Evolutionary conservation across 106 monocot species (phyloP), one percentile per base, ranked within the genome.

Genomic region (Xerophyta viscosa): DNA sequence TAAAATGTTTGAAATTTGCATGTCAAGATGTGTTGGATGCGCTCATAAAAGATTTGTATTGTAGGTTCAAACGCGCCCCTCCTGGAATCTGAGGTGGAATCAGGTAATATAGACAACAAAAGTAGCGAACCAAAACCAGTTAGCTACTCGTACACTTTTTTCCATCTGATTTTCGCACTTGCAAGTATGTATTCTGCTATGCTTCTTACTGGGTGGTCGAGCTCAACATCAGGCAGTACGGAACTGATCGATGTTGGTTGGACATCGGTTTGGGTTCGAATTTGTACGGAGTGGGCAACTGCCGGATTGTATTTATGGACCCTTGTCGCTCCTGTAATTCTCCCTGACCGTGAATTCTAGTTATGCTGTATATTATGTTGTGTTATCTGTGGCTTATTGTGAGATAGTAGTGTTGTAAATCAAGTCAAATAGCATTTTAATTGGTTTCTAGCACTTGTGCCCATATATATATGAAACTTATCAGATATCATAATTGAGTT

Each of bases 141-240:
- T 33, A 84, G 70, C 54, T 94, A 94, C 70, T 94, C 94, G 6
- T 94, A 94, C 69, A 76, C 73, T 19, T 94, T 94, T 61, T 94
- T 94, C 63, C 88, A 94, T 66, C 58, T 94, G 11, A 84, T 94
- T 65, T 94, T 94, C 47, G 84, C 94, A 4, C 70, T 94, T 6
- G 88, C 94, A 0, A 94, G 94, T 64, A 94, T 88, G 94, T 94
- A 94, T 48, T 88, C 88, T 8, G 84, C 94, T 41, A 94, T 88
- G 94, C 88, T 94, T 51, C 77, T 94, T n/a, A 94, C 84, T 11
- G 88, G 94, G 30, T 94, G 94, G 94, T 78, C 65, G 17, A 73
- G 72, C 46, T 66, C 88, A 0, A 58, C 62, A 12, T 52, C 80
- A 9, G 77, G 50, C 5, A 84, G 65, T 54, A 72, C 92, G 14